Evolutionary conservation across 2,329 filamentous ascomycete genomes (phyloP), one percentile per base, ranked within the genome.

Genomic region (Scleromitrula shiraiana): DNA sequence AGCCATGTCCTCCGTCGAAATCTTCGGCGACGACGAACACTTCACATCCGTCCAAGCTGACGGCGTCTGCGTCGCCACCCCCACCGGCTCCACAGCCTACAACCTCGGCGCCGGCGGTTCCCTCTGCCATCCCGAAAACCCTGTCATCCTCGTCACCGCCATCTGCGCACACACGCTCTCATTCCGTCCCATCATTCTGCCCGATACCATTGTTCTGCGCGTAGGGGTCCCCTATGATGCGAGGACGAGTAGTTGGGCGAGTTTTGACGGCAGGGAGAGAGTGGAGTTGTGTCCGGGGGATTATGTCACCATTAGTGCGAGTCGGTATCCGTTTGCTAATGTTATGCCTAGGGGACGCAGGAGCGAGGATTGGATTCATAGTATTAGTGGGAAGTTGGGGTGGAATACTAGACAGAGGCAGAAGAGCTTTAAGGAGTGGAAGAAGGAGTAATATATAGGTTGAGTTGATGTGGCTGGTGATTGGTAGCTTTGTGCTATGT

Each of bases 41-140:
- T 93, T 96, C 65, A 96, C 93, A 0, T 94, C 89, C 0, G 80
- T 97, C 6, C 83, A 93, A 56, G 93, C 91, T 20, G 93, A 97
- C 64, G 91, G 91, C 10, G 80, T 97, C 50, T 95, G 89, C 63
- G 85, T 97, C 20, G 89, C 91, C 1, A 97, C 91, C 5, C 93
- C 91, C 0, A 97, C 93, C 0, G 93, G 91, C 12, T 93, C 86
- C 5, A 97, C 91, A 12, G 91, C 91, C 15, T 97, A 97, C 69
- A 96, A 95, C 62, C 82, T 97, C 17, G 91, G 90, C 0, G 90
- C 91, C 0, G 93, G 93, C n/a, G 91, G 91, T 17, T 95, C 88
- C 3, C 76, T 97, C 20, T 96, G 89, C 62, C 91, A 97, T 64
- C 91, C 91, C 0, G 93, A 97, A 59, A 97, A 96, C 64, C 93